Evolutionary conservation across 768 basidiomycete genomes (phyloP).

Genomic region (Leccinum ochraceum): DNA sequence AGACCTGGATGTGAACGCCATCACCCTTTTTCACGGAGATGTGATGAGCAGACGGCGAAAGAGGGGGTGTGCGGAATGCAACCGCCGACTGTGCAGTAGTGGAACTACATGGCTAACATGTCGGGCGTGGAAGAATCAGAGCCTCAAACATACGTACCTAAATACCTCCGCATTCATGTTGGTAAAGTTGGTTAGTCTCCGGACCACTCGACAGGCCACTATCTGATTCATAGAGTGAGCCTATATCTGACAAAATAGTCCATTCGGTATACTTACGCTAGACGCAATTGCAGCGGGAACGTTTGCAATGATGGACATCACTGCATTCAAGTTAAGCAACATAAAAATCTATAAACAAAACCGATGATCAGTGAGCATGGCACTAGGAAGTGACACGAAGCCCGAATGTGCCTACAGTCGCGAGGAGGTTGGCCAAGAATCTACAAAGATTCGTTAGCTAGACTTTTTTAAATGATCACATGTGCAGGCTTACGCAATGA

Average conservation of each 20-base stretch:
- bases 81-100: slow-evolving; percentile 50
- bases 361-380: slow-evolving; percentile 1
- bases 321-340: slow-evolving; percentile 66
- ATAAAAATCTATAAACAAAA: slow-evolving; percentile 47
- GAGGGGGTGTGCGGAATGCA: slow-evolving; percentile 54
- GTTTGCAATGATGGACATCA: slow-evolving; percentile 74
- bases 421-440: slow-evolving; percentile 66
- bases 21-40: slow-evolving; percentile 41
- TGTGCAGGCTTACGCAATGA: slow-evolving; percentile 57
- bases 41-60: slow-evolving; percentile 26
- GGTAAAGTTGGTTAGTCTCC: slow-evolving; percentile 62
- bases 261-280: slow-evolving; percentile 44
- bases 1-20: slow-evolving; percentile 63
- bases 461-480: background rate
- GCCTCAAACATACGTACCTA: slow-evolving; percentile 41
- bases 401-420: slow-evolving; percentile 37
- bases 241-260: background rate
- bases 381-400: background rate
- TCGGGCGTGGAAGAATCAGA: slow-evolving; percentile 26
- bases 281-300: slow-evolving; percentile 71
- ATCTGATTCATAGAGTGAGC: slow-evolving; percentile 45
- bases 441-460: slow-evolving; percentile 35
- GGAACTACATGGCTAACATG: slow-evolving; percentile 33
- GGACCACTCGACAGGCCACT: slow-evolving; percentile 62
- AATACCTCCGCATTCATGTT: slow-evolving; percentile 49